A percentile compares a stretch with the other conserved stretches of the same genome.
Conservation (phyloP, 306 rosid species). For the Echinosophora koreensis region DNA sequence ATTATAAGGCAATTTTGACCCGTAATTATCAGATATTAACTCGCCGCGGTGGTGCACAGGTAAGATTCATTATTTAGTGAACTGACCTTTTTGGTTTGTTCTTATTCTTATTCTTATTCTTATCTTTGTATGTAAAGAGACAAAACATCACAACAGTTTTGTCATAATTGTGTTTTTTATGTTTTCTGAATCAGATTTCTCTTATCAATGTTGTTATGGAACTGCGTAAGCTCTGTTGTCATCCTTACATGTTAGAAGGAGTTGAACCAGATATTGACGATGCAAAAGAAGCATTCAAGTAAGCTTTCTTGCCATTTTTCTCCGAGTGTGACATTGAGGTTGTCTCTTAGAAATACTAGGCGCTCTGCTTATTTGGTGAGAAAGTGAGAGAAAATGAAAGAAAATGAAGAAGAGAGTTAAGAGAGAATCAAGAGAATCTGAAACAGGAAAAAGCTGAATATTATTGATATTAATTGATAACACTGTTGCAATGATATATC, state of each 20-base stretch:
- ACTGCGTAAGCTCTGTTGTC: slow-evolving; percentile 98
- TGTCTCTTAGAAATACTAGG: slow-evolving; percentile 21
- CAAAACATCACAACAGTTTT: slow-evolving; percentile 24
- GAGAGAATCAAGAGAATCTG: not conserved
- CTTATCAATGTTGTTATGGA: slow-evolving; percentile 99
- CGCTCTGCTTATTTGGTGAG: slow-evolving; percentile 24
- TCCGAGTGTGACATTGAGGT: slow-evolving; percentile 14
- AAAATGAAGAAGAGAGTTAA: not conserved
- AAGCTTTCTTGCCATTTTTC: slow-evolving; percentile 39
- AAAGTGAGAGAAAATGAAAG: not conserved
- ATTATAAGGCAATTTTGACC: slow-evolving; percentile 95
- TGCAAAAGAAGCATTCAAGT: slow-evolving; percentile 81
- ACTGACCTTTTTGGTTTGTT: slow-evolving; percentile 40
- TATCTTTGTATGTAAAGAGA: slow-evolving; percentile 27
- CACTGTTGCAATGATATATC: not conserved
- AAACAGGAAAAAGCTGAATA: not conserved
- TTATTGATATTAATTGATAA: not conserved
- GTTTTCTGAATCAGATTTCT: slow-evolving; percentile 77
- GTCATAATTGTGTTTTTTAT: slow-evolving; percentile 37
- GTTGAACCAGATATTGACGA: slow-evolving; percentile 95
- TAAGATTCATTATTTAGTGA: slow-evolving; percentile 47
- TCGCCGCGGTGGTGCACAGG: slow-evolving; percentile 99
- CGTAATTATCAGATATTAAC: slow-evolving; percentile 96
- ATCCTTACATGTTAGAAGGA: slow-evolving; percentile 97
- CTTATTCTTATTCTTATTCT: slow-evolving; percentile 23